Base-by-base conservation (phyloP, 1,139 yeast genomes). In the Sugiyamaella castrensis region DNA sequence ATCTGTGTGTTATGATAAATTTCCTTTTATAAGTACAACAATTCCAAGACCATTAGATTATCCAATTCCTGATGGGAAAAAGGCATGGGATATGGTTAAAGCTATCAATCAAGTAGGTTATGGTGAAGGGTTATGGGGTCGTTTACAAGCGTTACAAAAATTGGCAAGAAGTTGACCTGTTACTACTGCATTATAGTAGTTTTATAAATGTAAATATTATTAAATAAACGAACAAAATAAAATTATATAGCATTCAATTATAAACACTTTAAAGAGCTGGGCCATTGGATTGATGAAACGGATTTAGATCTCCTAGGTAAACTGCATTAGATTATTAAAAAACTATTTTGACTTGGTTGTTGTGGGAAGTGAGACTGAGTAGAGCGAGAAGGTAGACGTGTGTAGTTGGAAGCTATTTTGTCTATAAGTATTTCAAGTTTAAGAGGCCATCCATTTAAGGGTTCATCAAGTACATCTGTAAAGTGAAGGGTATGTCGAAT, bases 41-140 rank as follows among this genome's bases (percentile, higher is more conserved):
- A 89, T 92, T 39, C 98, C 98, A 1, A 79, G 81, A 29, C 88
- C 91, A 1, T 71, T 92, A 50, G 98, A 92, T 65, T 92, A 92
- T 64, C 98, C 98, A 2, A 87, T 92, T 56, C 77, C 79, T 30
- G 83, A 84, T 60, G 87, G 83, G 56, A 78, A 81, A 58, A 81
- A 78, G 58, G 96, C 98, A 0, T 91, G 98, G 97, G 76, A 75
- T 11, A 84, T 92, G 69, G 94, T 91, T 4, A 77, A 77, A 53
- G 82, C 88, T 33, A 77, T 92, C 66, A 89, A 89, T 62, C 77
- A 79, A 37, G 94, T 91, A n/a, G 95, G 96, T 13, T 92, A 91
- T 63, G 95, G 74, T 46, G 60, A 62, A 28, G 80, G 94, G 49
- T 56, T 75, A 16, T 87, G 95, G 92, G 80, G 80, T 50, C 79